Conservation (phyloP, 176 grass and related monocot genomes). For the Echinochloa phyllopogon region DNA sequence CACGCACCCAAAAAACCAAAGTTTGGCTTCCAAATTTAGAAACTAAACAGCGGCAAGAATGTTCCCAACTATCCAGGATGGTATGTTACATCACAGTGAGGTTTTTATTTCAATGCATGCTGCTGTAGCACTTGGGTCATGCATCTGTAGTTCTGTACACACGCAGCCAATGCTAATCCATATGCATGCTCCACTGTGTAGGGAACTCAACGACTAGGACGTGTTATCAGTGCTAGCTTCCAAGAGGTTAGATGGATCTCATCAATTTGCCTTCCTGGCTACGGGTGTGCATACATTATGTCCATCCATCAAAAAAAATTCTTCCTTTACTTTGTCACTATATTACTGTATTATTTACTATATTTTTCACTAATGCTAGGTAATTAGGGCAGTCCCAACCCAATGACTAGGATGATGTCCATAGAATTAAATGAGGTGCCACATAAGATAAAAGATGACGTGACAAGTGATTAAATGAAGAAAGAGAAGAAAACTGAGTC, state of each 20-base stretch:
- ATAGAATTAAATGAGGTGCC: too few relatives aligned
- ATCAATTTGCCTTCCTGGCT: conserved; percentile 28
- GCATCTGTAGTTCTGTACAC: background rate
- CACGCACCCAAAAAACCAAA: too few relatives aligned
- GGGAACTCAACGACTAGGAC: background rate
- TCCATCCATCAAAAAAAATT: background rate
- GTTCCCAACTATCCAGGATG: background rate
- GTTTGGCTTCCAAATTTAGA: too few relatives aligned
- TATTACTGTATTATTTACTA: too few relatives aligned
- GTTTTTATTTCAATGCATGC: background rate
- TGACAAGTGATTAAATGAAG: too few relatives aligned
- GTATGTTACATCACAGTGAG: background rate
- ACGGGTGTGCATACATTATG: background rate
- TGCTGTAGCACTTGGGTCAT: background rate
- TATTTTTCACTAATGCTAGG: background rate
- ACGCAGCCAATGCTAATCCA: background rate
- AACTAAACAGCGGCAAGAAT: conserved; percentile 39
- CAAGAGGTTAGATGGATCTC: conserved; percentile 36
- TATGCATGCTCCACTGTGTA: background rate
- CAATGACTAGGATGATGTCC: too few relatives aligned
- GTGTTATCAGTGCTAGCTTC: background rate
- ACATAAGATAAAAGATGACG: too few relatives aligned
- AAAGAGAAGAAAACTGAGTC: too few relatives aligned
- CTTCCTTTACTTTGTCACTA: background rate
- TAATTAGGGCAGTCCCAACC: too few relatives aligned